Base-by-base conservation (phyloP, 495 filamentous ascomycete species). In the Talaromyces thailandensis region DNA sequence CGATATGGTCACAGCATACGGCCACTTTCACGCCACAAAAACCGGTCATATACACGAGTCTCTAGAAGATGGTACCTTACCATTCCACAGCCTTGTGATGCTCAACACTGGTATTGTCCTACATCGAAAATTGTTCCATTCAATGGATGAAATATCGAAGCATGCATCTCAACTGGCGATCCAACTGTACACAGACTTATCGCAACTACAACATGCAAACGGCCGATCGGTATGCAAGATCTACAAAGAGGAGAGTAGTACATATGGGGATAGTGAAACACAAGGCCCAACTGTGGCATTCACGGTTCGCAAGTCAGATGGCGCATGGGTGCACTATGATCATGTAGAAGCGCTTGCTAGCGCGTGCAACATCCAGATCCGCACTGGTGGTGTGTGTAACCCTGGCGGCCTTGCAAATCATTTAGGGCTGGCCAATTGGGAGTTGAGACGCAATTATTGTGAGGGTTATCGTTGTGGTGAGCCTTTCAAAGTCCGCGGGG, bases 71-170 rank as follows among this genome's bases (percentile, higher is more conserved):
- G 90, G 90, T 3, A 93, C 89, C 6, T 69, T 89, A 6, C 86
- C 88, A n/a, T 89, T 91, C 65, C 90, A 91, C 71, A 87, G 75
- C 65, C 91, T 93, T 64, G 69, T 91, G 26, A 88, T 87, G 1
- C 79, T 93, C 9, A 85, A 83, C 1, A 79, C 81, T 66, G 90
- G 88, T 4, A 82, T 93, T 28, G 78, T 82, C n/a, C 77, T 84
- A 2, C 89, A 92, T 67, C 65, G 72, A 31, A 75, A 73, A 37
- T 69, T 93, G 5, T 93, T 82, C 68, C 78, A 80, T 2, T 82
- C 80, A 9, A 86, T 90, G 78, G 75, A 77, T 37, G 75, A 72
- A 43, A 80, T 92, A 25, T 86, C 86, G 14, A 69, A 73, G 11
- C 88, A 93, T 68, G 86, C 87, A 6, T 73, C 81, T 0, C 80